Percentiles rank a stretch among this genome's conserved stretches.
Evolutionary conservation across 176 grass and related monocot species (phyloP).

Genomic region (Avena atlantica): DNA sequence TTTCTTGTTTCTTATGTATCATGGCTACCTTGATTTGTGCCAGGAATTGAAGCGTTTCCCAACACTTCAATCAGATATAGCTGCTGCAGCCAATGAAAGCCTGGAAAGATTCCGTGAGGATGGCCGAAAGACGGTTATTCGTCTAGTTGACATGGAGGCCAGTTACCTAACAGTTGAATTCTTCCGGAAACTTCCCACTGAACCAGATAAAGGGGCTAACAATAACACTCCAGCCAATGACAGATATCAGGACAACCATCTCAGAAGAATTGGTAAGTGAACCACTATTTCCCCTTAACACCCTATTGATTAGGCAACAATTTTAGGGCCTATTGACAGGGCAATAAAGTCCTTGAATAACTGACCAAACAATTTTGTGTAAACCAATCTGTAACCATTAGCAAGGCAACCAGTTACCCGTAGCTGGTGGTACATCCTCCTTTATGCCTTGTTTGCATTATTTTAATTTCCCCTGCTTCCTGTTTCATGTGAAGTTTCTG

Average conservation of each 20-base stretch:
- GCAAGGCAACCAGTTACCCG: not conserved
- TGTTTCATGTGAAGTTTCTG: not conserved
- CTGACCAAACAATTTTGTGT: not conserved
- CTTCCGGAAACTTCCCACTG: conserved; percentile 97
- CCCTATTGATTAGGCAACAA: not conserved
- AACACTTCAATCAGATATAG: conserved; percentile 96
- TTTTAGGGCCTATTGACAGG: not conserved
- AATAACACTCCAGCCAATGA: conserved; percentile 68
- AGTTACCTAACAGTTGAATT: conserved; percentile 98
- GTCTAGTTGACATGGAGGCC: conserved; percentile 96
- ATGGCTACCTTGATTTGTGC: conserved; percentile 12
- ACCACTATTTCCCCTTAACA: not conserved
- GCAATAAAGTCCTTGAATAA: not conserved
- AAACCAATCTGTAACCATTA: not conserved
- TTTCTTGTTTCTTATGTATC: conserved; percentile 12
- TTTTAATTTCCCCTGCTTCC: not conserved
- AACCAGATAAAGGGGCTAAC: conserved; percentile 80
- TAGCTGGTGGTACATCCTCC: not conserved
- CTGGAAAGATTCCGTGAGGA: conserved; percentile 97
- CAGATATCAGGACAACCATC: conserved; percentile 93
- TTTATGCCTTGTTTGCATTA: not conserved
- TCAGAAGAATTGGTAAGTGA: conserved; percentile 87
- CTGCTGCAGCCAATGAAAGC: conserved; percentile 92
- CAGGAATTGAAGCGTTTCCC: conserved; percentile 99
- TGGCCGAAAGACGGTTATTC: conserved; percentile 89